phyloP scores from a whole-genome alignment of 352 stramenopile genomes.

The Pilasporangium apinafurcum region DNA sequence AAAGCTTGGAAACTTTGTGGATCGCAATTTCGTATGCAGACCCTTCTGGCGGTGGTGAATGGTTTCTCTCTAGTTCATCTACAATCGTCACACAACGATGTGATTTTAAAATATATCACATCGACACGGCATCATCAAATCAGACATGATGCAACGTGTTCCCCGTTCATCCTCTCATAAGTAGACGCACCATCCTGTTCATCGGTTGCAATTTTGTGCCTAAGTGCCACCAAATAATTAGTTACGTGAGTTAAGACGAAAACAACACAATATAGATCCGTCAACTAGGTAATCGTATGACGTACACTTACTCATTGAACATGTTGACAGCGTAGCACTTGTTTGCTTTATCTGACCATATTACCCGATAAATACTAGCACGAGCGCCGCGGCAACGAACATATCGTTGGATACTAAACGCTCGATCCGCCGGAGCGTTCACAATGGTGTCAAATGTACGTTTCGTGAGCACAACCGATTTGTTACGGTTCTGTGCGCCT shows the following conservation, averaged over 20 bases:
- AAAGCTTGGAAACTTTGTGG: constrained; percentile 10
- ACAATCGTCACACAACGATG: neutral
- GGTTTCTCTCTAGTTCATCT: neutral
- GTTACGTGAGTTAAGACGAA: too few species aligned
- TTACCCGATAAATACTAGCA: constrained; percentile 64
- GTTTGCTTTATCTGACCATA: constrained; percentile 40
- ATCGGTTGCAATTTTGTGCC: too few species aligned
- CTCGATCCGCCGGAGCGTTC: constrained; percentile 44
- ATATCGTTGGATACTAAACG: constrained; percentile 64
- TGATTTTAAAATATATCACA: too few species aligned
- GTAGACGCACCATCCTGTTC: too few species aligned
- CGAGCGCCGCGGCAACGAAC: constrained; percentile 60
- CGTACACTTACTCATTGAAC: constrained; percentile 50
- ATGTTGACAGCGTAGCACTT: constrained; percentile 72
- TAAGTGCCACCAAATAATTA: too few species aligned
- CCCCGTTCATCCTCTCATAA: too few species aligned
- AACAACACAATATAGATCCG: too few species aligned
- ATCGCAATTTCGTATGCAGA: constrained; percentile 20
- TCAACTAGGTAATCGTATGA: too few species aligned
- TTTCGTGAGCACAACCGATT: constrained; percentile 53
- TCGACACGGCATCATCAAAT: too few species aligned
- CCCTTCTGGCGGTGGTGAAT: constrained; percentile 12
- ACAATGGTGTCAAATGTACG: constrained; percentile 51
- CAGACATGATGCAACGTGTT: too few species aligned
- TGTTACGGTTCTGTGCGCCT: constrained; percentile 35